Base-by-base conservation (phyloP, 352 stramenopile species). In the Discostella stelligera region DNA sequence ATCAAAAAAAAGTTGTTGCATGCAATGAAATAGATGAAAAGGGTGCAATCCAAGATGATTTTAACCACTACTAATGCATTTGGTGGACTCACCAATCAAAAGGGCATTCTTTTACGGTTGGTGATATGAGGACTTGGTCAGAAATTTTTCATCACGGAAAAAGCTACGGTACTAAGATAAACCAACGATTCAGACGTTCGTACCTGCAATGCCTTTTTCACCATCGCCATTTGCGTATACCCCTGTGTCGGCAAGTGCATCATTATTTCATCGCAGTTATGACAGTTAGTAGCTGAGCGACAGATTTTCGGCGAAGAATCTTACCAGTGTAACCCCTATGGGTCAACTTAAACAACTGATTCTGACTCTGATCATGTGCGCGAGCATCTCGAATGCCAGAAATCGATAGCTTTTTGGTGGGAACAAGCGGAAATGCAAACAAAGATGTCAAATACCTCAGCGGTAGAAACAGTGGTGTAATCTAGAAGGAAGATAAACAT, bases 271-370 rank as follows among this genome's bases (percentile, higher is more conserved):
- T 32, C 27, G n/a, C n/a, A n/a, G n/a, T n/a, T n/a, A n/a, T n/a
- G n/a, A n/a, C n/a, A n/a, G n/a, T n/a, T n/a, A n/a, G n/a, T n/a
- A n/a, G n/a, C n/a, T n/a, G n/a, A n/a, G n/a, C n/a, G n/a, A n/a
- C n/a, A n/a, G n/a, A n/a, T n/a, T n/a, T 32, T 5, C 5, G 27
- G 27, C 27, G 2, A 32, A 32, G 58, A 18, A 30, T 50, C 58
- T 65, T 23, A 68, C 69, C 69, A 13, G 71, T 74, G 46, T 80
- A 80, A 0, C 71, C 71, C 10, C 87, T 55, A 70, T 93, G 87
- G 18, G 76, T 79, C 0, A 93, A 58, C 53, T 93, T 93, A 74
- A 90, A 93, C 8, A 93, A 41, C 56, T 93, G 87, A 69, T 92
- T 92, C 75, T 93, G 87, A 21, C 70, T 85, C 63, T 93, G 87